Percentiles rank a stretch among this genome's conserved stretches.
Evolutionary conservation across 495 filamentous ascomycete genomes (phyloP).

Genomic region (Hypoxylon perforatum): DNA sequence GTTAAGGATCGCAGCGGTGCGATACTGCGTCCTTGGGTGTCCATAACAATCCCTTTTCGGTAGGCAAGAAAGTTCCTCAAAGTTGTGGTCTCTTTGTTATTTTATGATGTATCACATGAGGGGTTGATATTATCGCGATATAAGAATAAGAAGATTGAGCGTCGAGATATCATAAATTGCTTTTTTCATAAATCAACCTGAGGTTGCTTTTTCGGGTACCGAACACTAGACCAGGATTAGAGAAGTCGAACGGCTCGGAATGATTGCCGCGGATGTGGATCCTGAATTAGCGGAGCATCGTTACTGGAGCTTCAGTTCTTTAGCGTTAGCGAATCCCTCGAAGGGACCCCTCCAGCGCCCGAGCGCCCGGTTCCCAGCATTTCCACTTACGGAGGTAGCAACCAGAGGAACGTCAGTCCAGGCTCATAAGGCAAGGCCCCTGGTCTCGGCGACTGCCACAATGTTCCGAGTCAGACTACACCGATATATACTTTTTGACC

Average conservation of each 20-base stretch:
- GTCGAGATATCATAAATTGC: too few relatives aligned
- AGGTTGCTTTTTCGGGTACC: slow-evolving; percentile 6
- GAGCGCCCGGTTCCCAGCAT: slow-evolving; percentile 20
- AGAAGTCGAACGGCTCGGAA: slow-evolving; percentile 35
- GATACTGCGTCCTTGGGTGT: slow-evolving; percentile 28
- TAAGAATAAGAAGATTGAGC: not conserved
- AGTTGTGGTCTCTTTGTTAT: not conserved
- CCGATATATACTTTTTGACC: not conserved
- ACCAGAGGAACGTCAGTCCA: slow-evolving; percentile 18
- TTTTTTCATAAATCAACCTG: slow-evolving; percentile 6
- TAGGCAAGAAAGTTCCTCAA: not conserved
- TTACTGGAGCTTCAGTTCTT: slow-evolving; percentile 13
- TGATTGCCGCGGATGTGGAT: slow-evolving; percentile 24
- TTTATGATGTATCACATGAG: too few relatives aligned
- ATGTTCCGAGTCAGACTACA: not conserved
- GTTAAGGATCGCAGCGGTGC: slow-evolving; percentile 53
- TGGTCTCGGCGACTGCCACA: not conserved
- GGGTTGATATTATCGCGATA: not conserved
- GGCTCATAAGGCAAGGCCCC: slow-evolving; percentile 6
- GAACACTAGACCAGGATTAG: slow-evolving; percentile 14
- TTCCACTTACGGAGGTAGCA: slow-evolving; percentile 22
- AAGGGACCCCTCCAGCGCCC: slow-evolving; percentile 29
- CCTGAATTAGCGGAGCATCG: slow-evolving; percentile 16
- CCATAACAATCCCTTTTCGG: slow-evolving; percentile 29
- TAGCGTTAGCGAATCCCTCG: too few relatives aligned